phyloP scores from a whole-genome alignment of 495 filamentous ascomycete species.

The Venustampulla echinocandica region DNA sequence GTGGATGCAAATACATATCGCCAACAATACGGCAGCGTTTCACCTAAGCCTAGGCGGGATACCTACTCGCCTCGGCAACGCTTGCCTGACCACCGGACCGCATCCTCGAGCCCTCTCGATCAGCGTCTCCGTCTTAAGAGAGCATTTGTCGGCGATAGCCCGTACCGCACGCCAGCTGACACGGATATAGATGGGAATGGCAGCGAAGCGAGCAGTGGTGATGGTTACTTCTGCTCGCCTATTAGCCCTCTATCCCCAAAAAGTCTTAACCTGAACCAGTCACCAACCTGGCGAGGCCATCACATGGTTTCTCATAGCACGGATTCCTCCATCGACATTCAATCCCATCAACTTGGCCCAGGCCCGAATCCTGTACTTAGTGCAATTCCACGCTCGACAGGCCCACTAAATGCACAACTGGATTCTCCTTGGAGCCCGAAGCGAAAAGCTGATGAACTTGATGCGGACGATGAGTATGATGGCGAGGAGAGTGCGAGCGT shows the following conservation, averaged over 20 bases:
- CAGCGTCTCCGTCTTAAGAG: slow-evolving; percentile 19
- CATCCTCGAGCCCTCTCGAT: slow-evolving; percentile 8
- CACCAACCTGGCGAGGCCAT: slow-evolving; percentile 19
- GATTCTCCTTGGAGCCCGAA: slow-evolving; percentile 10
- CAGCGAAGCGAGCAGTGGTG: slow-evolving; percentile 16
- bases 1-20: slow-evolving; percentile 44
- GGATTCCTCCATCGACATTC: slow-evolving; percentile 15
- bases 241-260: slow-evolving; percentile 16
- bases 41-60: slow-evolving; percentile 1
- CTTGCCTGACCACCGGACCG: slow-evolving; percentile 2
- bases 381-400: slow-evolving; percentile 31
- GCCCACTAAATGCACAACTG: slow-evolving; percentile 8
- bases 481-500: slow-evolving; percentile 13
- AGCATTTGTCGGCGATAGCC: slow-evolving; percentile 13
- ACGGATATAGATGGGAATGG: slow-evolving; percentile 27
- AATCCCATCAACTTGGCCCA: neutral
- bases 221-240: slow-evolving; percentile 24
- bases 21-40: slow-evolving; percentile 10
- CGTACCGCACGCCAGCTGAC: slow-evolving; percentile 30
- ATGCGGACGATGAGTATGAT: slow-evolving; percentile 20
- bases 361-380: slow-evolving; percentile 32
- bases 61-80: slow-evolving; percentile 1
- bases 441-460: slow-evolving; percentile 14
- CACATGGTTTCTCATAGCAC: slow-evolving; percentile 19
- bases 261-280: slow-evolving; percentile 2